Evolutionary conservation across 257 asterid species (phyloP).

Genomic region (Petunia secreta): DNA sequence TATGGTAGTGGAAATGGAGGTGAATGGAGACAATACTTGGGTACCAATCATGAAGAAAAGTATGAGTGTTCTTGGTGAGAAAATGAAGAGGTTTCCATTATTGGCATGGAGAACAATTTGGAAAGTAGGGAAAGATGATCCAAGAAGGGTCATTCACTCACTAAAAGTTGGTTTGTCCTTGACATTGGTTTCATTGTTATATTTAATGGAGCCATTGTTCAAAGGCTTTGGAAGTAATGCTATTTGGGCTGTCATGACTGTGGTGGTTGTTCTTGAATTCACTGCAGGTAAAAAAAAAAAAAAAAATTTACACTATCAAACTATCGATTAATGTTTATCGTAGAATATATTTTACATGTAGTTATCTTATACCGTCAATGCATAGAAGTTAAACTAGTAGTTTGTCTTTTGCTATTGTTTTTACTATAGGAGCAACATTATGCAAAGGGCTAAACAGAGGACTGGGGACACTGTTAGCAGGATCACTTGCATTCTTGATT

Average conservation of each 20-base stretch:
- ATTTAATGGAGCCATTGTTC: conserved; percentile 82
- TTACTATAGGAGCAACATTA: conserved; percentile 74
- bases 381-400: neutral
- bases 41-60: conserved; percentile 45
- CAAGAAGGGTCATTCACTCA: conserved; percentile 70
- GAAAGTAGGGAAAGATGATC: conserved; percentile 74
- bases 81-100: conserved; percentile 38
- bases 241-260: conserved; percentile 99
- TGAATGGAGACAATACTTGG: conserved; percentile 18
- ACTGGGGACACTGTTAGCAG: conserved; percentile 83
- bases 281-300: conserved; percentile 60
- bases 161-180: conserved; percentile 85
- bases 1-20: conserved; percentile 21
- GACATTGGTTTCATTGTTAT: conserved; percentile 74
- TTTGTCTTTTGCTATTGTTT: neutral
- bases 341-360: neutral
- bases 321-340: too few relatives aligned
- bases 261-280: conserved; percentile 91
- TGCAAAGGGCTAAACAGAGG: conserved; percentile 96
- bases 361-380: neutral
- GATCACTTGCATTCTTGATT: conserved; percentile 77
- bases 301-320: too few relatives aligned
- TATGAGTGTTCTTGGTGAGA: conserved; percentile 31
- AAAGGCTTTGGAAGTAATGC: conserved; percentile 74
- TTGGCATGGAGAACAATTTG: conserved; percentile 48